Evolutionary conservation across 129 eudicot species (phyloP), one percentile per base, ranked within the genome.

Genomic region (Smallanthus sonchifolius): DNA sequence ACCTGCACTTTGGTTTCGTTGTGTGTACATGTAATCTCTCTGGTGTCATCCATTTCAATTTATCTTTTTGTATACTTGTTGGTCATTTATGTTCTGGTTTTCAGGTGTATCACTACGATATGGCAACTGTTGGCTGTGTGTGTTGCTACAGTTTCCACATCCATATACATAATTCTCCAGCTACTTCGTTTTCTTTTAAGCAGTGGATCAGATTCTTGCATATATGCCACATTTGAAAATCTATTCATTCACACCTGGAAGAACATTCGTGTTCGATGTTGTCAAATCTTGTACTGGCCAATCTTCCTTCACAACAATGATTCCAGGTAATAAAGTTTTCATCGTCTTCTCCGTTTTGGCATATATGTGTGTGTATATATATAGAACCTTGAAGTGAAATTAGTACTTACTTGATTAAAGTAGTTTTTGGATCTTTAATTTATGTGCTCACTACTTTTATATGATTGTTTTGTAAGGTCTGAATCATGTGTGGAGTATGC

Each of bases 201-300:
- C 60, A 57, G 24, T 66, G 79, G 84, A 59, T 80, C 87, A 69
- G 70, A 57, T 7, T 76, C 81, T 48, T 60, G 60, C 74, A 60
- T 85, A 39, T 70, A 70, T 40, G 51, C 38, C 70, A 35, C 62
- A 24, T 49, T 77, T 51, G 67, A 69, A 52, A 88, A 72, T 16
- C 59, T 87, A 75, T 91, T 95, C 84, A 61, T 75, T 81, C 80
- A 81, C 67, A 82, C 97, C 28, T 76, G 80, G 83, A 80, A 68
- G 76, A 87, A 82, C 81, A 76, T 91, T 8, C 86, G 71, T 69
- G 67, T 91, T 11, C 90, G 87, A 65, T 85, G 97, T 73, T 85
- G 81, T 69, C 97, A 95, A 75, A 72, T 95, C 57, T 66, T 91
- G 73, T 87, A 88, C 84, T 95, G 99, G 99, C 95, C 99, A 48